phyloP scores from a whole-genome alignment of 1,139 yeast species.

The Zhuliangozyma parablackwelliae region DNA sequence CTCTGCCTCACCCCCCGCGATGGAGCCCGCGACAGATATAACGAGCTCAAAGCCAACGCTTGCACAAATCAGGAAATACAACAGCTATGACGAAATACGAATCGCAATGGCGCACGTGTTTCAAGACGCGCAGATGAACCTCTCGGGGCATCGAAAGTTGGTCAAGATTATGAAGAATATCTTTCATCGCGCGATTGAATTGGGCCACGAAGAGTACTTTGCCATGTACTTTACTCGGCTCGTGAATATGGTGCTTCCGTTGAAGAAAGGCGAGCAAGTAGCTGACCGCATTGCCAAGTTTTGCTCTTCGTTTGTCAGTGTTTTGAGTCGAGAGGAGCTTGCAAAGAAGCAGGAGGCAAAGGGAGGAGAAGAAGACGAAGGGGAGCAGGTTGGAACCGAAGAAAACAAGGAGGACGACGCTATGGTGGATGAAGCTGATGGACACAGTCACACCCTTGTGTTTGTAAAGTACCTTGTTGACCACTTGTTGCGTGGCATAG shows the following conservation, averaged over 20 bases:
- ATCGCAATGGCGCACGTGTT: constrained; percentile 63
- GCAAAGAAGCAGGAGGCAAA: constrained; percentile 14
- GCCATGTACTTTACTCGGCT: constrained; percentile 54
- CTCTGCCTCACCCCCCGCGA: background rate
- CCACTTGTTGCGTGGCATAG: constrained; percentile 71
- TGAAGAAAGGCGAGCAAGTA: constrained; percentile 65
- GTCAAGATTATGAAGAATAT: constrained; percentile 59
- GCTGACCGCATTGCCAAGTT: constrained; percentile 81
- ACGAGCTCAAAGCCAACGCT: constrained; percentile 13
- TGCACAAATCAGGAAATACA: constrained; percentile 19
- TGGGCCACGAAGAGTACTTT: constrained; percentile 56
- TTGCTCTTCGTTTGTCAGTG: constrained; percentile 59
- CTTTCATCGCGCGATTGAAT: constrained; percentile 51
- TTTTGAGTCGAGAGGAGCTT: constrained; percentile 37
- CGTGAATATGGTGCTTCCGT: constrained; percentile 59
- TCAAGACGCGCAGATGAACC: constrained; percentile 72
- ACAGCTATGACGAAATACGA: constrained; percentile 24
- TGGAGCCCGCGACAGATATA: background rate
- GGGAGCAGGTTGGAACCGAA: constrained; percentile 13
- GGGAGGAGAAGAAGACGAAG: constrained; percentile 18
- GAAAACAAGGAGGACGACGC: constrained; percentile 14
- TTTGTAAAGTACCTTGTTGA: constrained; percentile 62
- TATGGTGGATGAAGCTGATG: constrained; percentile 22
- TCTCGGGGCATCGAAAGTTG: constrained; percentile 75
- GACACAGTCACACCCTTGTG: constrained; percentile 28